These are phyloP conservation scores for Fomitopsis pinicola DNA, from an alignment of 1,284 basidiomycete genomes.

Conservation along the genomic window DNA sequence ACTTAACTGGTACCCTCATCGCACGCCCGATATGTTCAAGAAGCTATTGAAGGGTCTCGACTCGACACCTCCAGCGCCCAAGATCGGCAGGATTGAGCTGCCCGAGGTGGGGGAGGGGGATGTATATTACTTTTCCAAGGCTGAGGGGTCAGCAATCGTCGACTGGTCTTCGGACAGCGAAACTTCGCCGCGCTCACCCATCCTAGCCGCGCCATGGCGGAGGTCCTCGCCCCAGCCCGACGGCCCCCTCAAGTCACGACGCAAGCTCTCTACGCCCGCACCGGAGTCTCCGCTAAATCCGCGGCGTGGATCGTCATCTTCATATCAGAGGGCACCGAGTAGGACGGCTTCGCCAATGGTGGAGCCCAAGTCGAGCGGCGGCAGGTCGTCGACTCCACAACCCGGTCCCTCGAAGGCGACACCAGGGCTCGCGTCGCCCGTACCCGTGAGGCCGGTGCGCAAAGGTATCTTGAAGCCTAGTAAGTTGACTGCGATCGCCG, in stretches of 20 bases:
- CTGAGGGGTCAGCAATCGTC: conserved; percentile 8
- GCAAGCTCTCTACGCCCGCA: conserved; percentile 15
- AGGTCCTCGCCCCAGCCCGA: conserved; percentile 10
- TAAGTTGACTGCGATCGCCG: conserved; percentile 7
- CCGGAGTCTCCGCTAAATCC: conserved; percentile 1
- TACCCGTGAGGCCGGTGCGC: conserved; percentile 6
- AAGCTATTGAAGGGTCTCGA: conserved; percentile 21
- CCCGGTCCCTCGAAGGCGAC: conserved; percentile 4
- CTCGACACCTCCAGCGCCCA: conserved; percentile 28
- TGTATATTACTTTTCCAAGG: conserved; percentile 8
- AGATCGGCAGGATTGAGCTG: conserved; percentile 24
- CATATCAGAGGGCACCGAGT: conserved; percentile 3
- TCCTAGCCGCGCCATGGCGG: neutral
- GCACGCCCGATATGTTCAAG: conserved; percentile 22
- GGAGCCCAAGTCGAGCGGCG: neutral
- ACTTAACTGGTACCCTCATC: conserved; percentile 8
- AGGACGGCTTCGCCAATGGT: neutral
- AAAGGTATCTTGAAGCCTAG: conserved; percentile 24
- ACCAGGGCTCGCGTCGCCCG: conserved; percentile 5
- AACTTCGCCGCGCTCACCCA: conserved; percentile 11
- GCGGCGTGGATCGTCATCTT: neutral
- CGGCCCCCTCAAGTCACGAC: conserved; percentile 14
- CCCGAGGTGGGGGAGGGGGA: conserved; percentile 22
- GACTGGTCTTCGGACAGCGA: conserved; percentile 20
- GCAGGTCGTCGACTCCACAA: conserved; percentile 11